Evolutionary conservation across 2,329 filamentous ascomycete species (phyloP).

Genomic region (Byssochlamys sp.): DNA sequence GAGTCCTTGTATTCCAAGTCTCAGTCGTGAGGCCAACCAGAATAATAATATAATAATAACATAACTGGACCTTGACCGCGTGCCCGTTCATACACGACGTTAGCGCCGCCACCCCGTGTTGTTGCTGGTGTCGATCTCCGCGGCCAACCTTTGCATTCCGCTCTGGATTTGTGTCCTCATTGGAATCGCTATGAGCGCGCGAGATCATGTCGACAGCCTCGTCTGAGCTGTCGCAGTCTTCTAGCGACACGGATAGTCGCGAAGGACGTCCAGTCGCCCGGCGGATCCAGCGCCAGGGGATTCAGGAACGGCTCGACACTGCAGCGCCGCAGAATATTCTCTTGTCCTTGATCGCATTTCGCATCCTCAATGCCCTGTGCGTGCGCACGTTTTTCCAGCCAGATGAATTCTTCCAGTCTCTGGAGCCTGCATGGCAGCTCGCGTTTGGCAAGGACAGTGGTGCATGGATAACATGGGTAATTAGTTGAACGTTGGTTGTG

Average conservation of each 20-base stretch:
- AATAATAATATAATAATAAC: too few species aligned
- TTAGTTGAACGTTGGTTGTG: slow-evolving; percentile 1
- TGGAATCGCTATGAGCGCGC: slow-evolving; percentile 6
- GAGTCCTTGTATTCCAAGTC: not conserved
- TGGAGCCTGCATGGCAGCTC: slow-evolving; percentile 87
- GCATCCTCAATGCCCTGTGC: slow-evolving; percentile 68
- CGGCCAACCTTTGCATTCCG: not conserved
- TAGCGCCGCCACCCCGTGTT: not conserved
- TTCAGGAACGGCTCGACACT: not conserved
- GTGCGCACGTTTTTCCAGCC: slow-evolving; percentile 92
- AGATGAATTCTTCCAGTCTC: slow-evolving; percentile 91
- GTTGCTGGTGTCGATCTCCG: not conserved
- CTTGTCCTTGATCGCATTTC: slow-evolving; percentile 51
- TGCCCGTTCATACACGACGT: too few species aligned
- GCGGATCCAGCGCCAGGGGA: not conserved
- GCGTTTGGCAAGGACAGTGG: slow-evolving; percentile 68
- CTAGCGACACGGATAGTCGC: slow-evolving; percentile 2
- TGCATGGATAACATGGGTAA: slow-evolving; percentile 93
- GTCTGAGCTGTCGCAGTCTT: slow-evolving; percentile 8
- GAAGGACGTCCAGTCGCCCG: not conserved
- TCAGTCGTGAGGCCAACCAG: not conserved
- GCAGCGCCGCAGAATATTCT: slow-evolving; percentile 20
- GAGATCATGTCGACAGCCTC: slow-evolving; percentile 8
- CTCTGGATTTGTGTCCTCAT: slow-evolving; percentile 1
- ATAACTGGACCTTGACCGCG: not conserved